Conservation (phyloP, 2,329 filamentous ascomycete species). For the Zymoseptoria brevis region DNA sequence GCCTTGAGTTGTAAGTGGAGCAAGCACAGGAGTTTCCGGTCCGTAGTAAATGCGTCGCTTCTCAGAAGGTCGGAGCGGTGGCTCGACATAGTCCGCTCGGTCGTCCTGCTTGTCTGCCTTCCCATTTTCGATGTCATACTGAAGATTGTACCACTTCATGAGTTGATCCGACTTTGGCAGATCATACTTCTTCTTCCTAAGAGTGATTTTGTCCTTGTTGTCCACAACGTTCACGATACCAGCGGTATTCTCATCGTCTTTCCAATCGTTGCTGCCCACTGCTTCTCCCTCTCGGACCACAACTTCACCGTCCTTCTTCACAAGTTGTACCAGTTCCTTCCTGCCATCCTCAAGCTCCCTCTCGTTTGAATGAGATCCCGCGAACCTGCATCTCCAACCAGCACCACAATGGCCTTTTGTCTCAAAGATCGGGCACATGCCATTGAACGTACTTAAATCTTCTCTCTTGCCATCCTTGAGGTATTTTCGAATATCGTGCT, state of each 20-base stretch:
- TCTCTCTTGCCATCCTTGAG: constrained; percentile 71
- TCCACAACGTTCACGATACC: constrained; percentile 70
- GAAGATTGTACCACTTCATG: constrained; percentile 61
- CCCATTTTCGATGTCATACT: constrained; percentile 24
- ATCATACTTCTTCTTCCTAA: constrained; percentile 63
- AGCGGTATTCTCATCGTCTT: constrained; percentile 34
- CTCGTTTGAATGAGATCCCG: constrained; percentile 78
- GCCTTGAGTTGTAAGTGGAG: constrained; percentile 90
- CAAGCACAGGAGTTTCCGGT: constrained; percentile 84
- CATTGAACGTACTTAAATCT: constrained; percentile 67
- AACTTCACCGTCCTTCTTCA: constrained; percentile 31
- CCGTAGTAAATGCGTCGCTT: constrained; percentile 93
- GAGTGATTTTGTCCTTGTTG: constrained; percentile 60
- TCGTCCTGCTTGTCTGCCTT: constrained; percentile 53
- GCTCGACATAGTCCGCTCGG: constrained; percentile 73
- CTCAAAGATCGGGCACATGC: constrained; percentile 75
- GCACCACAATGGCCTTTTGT: constrained; percentile 66
- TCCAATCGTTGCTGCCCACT: constrained; percentile 22
- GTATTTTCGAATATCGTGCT: constrained; percentile 81
- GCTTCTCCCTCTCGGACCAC: constrained; percentile 19
- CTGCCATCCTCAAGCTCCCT: constrained; percentile 67
- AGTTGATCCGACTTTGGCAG: constrained; percentile 70
- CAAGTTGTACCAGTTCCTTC: constrained; percentile 69
- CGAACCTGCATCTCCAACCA: constrained; percentile 93
- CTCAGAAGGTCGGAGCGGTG: constrained; percentile 82